These are phyloP conservation scores for Zasmidium cellare DNA, from an alignment of 2,329 filamentous ascomycete species.

Conservation along the genomic window DNA sequence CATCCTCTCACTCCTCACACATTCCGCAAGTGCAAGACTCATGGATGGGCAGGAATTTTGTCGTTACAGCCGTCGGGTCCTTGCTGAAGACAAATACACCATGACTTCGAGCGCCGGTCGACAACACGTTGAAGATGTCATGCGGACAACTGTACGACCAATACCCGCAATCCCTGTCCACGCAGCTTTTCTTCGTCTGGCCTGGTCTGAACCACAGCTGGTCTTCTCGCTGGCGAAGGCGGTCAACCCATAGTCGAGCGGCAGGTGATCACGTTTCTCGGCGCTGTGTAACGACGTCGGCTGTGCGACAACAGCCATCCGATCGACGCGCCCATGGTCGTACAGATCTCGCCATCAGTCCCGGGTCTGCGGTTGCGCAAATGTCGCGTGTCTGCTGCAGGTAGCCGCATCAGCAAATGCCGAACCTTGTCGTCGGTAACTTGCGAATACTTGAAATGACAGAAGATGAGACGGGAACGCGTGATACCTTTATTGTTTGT, in stretches of 20 bases:
- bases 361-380: not conserved
- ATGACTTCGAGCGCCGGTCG: not conserved
- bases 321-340: not conserved
- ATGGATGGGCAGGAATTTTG: not conserved
- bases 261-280: not conserved
- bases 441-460: constrained; percentile 1
- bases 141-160: not conserved
- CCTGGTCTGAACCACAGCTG: too few species aligned
- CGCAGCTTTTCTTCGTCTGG: not conserved
- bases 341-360: not conserved
- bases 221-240: not conserved
- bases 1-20: too few species aligned
- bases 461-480: constrained; percentile 2
- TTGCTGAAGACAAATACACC: not conserved
- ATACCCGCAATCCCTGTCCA: not conserved
- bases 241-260: not conserved
- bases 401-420: not conserved
- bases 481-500: constrained; percentile 4
- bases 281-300: not conserved
- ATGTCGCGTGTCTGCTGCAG: not conserved
- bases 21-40: too few species aligned
- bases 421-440: not conserved
- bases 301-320: not conserved
- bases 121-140: not conserved
- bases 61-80: not conserved